Evolutionary conservation across 1,284 basidiomycete genomes (phyloP).

Genomic region (Leccinum proliferum): DNA sequence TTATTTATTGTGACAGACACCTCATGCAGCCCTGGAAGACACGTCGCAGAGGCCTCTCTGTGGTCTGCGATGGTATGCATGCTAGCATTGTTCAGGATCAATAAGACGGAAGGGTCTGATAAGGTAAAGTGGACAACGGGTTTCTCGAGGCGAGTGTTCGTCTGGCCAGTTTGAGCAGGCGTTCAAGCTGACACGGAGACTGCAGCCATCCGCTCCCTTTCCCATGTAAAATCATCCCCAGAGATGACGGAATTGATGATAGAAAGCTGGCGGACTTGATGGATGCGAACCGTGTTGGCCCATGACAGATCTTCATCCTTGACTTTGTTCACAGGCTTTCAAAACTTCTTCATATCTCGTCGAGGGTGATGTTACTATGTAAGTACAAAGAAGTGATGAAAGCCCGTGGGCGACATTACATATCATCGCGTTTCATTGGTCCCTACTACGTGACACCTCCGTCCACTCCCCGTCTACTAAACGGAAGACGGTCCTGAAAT

Average conservation of each 20-base stretch:
- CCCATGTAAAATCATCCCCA: neutral
- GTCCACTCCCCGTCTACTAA: neutral
- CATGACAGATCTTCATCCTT: neutral
- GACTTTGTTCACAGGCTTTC: neutral
- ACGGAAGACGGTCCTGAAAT: neutral
- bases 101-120: neutral
- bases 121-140: neutral
- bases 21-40: neutral
- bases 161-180: neutral
- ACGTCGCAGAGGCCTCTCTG: neutral
- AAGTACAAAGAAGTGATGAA: neutral
- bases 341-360: neutral
- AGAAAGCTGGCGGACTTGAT: neutral
- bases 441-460: neutral
- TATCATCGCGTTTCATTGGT: neutral
- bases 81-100: neutral
- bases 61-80: neutral
- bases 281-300: neutral
- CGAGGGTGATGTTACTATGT: neutral
- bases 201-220: neutral
- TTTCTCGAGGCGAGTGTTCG: neutral
- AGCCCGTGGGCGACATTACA: neutral
- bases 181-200: neutral
- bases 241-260: neutral
- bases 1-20: neutral